Conservation (phyloP, 805 yeast species). For the Saccharomycopsis synnaedendra region DNA sequence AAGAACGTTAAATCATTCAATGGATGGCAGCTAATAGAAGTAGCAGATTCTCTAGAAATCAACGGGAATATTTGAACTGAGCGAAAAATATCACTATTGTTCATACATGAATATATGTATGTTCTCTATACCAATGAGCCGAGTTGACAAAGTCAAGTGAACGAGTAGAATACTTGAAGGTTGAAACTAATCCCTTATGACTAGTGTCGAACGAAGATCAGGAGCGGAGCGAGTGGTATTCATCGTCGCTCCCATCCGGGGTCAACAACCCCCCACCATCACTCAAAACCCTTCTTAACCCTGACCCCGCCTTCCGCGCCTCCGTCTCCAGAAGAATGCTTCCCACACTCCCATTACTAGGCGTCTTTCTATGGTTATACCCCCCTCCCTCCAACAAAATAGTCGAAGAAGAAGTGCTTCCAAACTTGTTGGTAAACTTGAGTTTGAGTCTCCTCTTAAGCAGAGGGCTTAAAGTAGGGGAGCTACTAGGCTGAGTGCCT, state of each 20-base stretch:
- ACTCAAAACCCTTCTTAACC: background rate
- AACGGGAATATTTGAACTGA: too few species aligned
- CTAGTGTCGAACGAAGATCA: too few species aligned
- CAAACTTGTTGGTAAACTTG: slow-evolving; percentile 6
- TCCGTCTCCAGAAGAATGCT: background rate
- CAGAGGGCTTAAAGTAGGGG: slow-evolving; percentile 2
- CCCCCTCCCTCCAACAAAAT: background rate
- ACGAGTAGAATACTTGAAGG: too few species aligned
- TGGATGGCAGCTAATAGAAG: too few species aligned
- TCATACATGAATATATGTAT: too few species aligned
- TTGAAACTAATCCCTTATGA: too few species aligned
- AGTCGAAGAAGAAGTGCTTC: slow-evolving; percentile 3
- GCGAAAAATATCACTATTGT: too few species aligned
- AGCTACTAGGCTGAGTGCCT: background rate
- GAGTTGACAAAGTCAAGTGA: too few species aligned
- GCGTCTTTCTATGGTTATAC: slow-evolving; percentile 8
- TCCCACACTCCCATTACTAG: slow-evolving; percentile 2
- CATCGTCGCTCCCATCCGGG: slow-evolving; percentile 3
- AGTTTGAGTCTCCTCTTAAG: slow-evolving; percentile 4
- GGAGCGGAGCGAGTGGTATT: too few species aligned
- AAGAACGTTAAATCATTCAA: too few species aligned
- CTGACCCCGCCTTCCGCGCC: background rate
- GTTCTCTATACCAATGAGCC: too few species aligned
- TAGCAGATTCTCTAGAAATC: too few species aligned
- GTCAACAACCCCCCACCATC: background rate